Evolutionary conservation across 805 yeast species (phyloP).

Genomic region (Cyberlindnera veronae): DNA sequence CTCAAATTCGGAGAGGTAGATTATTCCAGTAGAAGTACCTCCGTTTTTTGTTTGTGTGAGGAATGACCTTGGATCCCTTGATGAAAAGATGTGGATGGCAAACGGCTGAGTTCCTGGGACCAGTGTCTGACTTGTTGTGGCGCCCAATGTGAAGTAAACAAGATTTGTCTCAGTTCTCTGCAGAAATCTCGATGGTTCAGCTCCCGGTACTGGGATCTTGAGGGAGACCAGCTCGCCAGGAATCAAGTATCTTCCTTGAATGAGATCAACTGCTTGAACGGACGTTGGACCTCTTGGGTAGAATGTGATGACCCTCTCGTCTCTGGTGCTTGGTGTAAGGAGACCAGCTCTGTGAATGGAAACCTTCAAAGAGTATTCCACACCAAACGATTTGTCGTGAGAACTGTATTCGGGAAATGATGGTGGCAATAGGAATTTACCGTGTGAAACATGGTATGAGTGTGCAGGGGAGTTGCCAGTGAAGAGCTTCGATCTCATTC

Average conservation of each 20-base stretch:
- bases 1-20: constrained; percentile 1
- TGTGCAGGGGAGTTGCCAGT: not conserved
- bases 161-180: not conserved
- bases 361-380: constrained; percentile 10
- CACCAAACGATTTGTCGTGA: not conserved
- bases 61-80: constrained; percentile 5
- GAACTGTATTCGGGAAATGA: not conserved
- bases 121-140: constrained; percentile 8
- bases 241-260: constrained; percentile 8
- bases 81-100: constrained; percentile 7
- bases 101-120: constrained; percentile 12
- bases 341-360: constrained; percentile 13
- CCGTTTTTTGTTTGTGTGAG: constrained; percentile 7
- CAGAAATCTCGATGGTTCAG: not conserved
- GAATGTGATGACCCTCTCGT: constrained; percentile 6
- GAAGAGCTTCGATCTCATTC: constrained; percentile 1
- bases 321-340: constrained; percentile 11
- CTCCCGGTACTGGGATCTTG: constrained; percentile 4
- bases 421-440: constrained; percentile 6
- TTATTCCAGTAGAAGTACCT: not conserved
- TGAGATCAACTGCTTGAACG: constrained; percentile 1
- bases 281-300: constrained; percentile 12
- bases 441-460: not conserved
- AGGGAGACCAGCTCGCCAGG: not conserved
- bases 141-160: constrained; percentile 5